phyloP scores from a whole-genome alignment of 176 grass and related monocot species.

The Triticum urartu region DNA sequence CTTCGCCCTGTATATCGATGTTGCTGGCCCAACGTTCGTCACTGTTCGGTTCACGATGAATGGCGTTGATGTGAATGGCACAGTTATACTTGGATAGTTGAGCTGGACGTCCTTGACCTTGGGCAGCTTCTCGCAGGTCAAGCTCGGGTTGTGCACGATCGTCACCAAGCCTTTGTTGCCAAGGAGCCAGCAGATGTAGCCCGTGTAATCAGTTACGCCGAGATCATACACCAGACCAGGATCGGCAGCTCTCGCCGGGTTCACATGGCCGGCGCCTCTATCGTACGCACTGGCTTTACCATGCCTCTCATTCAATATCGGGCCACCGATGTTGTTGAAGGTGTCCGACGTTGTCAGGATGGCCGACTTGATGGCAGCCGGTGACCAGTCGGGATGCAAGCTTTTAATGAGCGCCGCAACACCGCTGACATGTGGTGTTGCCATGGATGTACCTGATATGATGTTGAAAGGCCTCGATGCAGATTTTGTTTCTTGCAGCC shows the following conservation, averaged over 20 bases:
- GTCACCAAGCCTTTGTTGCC: background rate
- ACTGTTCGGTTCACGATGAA: conserved; percentile 32
- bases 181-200: conserved; percentile 30
- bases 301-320: conserved; percentile 28
- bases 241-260: conserved; percentile 19
- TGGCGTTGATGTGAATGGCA: background rate
- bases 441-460: conserved; percentile 55
- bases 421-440: conserved; percentile 46
- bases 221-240: conserved; percentile 54
- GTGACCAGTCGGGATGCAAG: conserved; percentile 33
- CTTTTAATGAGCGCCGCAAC: conserved; percentile 48
- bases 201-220: conserved; percentile 11
- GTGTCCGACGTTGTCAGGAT: conserved; percentile 47
- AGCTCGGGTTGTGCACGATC: background rate
- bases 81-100: conserved; percentile 43
- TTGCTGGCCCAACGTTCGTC: conserved; percentile 24
- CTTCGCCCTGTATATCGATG: conserved; percentile 15
- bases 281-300: background rate
- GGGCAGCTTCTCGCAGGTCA: conserved; percentile 12
- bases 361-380: conserved; percentile 42
- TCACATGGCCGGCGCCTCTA: conserved; percentile 46
- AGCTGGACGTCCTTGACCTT: background rate
- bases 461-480: conserved; percentile 8
- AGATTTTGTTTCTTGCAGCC: background rate
- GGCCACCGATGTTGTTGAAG: background rate